Evolutionary conservation across 2,329 filamentous ascomycete genomes (phyloP).

Genomic region (Diplodia scrobiculata): DNA sequence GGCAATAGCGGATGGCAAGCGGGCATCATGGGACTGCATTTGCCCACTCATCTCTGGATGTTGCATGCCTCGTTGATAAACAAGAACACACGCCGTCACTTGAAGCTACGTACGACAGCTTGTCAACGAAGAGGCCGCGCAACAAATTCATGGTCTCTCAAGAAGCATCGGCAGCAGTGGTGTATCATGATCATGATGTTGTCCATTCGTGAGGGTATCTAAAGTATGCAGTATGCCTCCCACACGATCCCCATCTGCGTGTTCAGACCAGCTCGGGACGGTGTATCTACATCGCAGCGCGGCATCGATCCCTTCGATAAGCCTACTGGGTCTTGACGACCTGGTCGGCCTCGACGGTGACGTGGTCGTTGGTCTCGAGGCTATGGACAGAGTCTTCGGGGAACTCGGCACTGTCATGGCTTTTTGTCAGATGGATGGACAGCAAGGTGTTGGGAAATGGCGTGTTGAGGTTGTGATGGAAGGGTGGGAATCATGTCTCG

Average conservation of each 20-base stretch:
- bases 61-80: not conserved
- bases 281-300: constrained; percentile 23
- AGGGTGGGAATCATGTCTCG: no score
- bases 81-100: not conserved
- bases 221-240: constrained; percentile 25
- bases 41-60: not conserved
- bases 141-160: not conserved
- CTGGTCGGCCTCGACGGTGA: constrained; percentile 77
- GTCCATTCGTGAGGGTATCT: constrained; percentile 29
- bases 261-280: not conserved
- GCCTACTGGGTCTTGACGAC: constrained; percentile 71
- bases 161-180: not conserved
- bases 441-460: not conserved
- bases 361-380: constrained; percentile 68
- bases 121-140: no score
- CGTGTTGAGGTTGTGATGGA: not conserved
- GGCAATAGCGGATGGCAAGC: not conserved
- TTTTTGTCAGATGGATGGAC: constrained; percentile 10
- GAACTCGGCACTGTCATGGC: constrained; percentile 66
- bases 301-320: not conserved
- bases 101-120: no score
- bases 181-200: constrained; percentile 10
- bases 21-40: not conserved
- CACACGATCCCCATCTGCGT: constrained; percentile 26
- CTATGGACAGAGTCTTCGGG: constrained; percentile 66